phyloP scores from a whole-genome alignment of 2,329 filamentous ascomycete species.

The Hypoxylon sp. region DNA sequence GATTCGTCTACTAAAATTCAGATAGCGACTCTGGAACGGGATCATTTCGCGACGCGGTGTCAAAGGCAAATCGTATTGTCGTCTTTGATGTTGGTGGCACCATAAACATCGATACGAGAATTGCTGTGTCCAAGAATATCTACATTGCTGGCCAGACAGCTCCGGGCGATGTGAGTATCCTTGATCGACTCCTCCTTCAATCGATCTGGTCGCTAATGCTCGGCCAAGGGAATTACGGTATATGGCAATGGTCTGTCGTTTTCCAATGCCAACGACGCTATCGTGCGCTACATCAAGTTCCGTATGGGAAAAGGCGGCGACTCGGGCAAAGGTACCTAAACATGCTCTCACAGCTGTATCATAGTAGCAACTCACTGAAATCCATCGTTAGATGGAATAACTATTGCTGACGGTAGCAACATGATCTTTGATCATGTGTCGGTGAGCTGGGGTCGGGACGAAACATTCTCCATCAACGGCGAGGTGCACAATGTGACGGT shows the following conservation, averaged over 20 bases:
- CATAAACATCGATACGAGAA: slow-evolving; percentile 56
- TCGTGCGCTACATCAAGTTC: slow-evolving; percentile 64
- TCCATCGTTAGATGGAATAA: slow-evolving; percentile 53
- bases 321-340: slow-evolving; percentile 56
- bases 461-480: slow-evolving; percentile 62
- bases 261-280: slow-evolving; percentile 60
- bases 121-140: slow-evolving; percentile 57
- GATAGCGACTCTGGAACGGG: slow-evolving; percentile 55
- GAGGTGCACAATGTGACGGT: slow-evolving; percentile 59
- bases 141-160: slow-evolving; percentile 61
- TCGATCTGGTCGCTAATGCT: too few relatives aligned
- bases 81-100: slow-evolving; percentile 60
- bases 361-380: not conserved
- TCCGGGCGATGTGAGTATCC: slow-evolving; percentile 50
- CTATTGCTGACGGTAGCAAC: slow-evolving; percentile 60
- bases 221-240: slow-evolving; percentile 53
- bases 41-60: slow-evolving; percentile 60
- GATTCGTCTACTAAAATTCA: not conserved
- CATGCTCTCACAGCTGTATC: not conserved
- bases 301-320: slow-evolving; percentile 60
- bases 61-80: slow-evolving; percentile 56
- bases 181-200: too few relatives aligned
- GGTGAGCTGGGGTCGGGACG: slow-evolving; percentile 63
- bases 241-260: slow-evolving; percentile 64
- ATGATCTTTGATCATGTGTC: slow-evolving; percentile 67